Evolutionary conservation across 2,329 filamentous ascomycete species (phyloP).

Genomic region (Aspergillus cejpii): DNA sequence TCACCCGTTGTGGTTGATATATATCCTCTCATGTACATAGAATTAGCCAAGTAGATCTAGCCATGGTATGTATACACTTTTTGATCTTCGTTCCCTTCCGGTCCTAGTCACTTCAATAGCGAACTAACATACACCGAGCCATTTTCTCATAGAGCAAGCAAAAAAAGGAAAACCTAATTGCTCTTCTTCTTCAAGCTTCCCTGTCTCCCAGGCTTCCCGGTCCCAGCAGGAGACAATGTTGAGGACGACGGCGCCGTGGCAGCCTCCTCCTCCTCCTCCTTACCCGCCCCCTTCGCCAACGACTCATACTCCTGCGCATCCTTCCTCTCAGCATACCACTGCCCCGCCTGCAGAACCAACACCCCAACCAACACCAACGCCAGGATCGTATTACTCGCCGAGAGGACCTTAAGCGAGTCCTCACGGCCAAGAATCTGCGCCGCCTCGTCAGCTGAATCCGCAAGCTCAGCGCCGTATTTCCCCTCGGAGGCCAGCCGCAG

Average conservation of each 20-base stretch:
- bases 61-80: neutral
- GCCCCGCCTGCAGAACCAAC: slow-evolving; percentile 84
- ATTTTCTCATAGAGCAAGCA: neutral
- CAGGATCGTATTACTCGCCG: slow-evolving; percentile 92
- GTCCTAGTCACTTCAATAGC: neutral
- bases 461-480: slow-evolving; percentile 51
- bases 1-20: slow-evolving; percentile 4
- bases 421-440: slow-evolving; percentile 71
- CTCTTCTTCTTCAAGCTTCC: slow-evolving; percentile 23
- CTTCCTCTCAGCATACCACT: slow-evolving; percentile 97
- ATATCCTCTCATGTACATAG: neutral
- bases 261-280: neutral
- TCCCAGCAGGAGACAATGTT: neutral
- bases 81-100: neutral
- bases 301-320: slow-evolving; percentile 71
- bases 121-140: neutral
- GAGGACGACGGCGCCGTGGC: neutral
- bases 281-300: slow-evolving; percentile 45
- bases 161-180: slow-evolving; percentile 10
- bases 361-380: slow-evolving; percentile 89
- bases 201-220: slow-evolving; percentile 7
- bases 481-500: slow-evolving; percentile 73
- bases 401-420: slow-evolving; percentile 82
- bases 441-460: slow-evolving; percentile 38
- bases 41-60: neutral